A percentile compares a stretch with the other conserved stretches of the same genome.
These are phyloP conservation scores for Venturia aucupariae DNA, from an alignment of 2,329 filamentous ascomycete genomes.

Conservation along the genomic window DNA sequence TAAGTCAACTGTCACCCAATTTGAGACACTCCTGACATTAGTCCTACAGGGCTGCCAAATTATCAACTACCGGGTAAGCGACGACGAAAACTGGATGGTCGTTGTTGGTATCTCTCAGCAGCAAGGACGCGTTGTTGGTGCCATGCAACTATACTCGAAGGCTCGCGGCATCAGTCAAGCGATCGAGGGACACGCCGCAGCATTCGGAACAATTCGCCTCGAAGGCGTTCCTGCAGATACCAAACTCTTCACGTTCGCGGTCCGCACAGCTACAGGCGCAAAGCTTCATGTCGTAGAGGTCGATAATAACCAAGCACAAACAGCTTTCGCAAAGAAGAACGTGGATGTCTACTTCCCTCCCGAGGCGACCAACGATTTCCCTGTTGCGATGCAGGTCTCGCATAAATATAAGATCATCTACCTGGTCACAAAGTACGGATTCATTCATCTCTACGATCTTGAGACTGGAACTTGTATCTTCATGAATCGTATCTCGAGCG, in stretches of 20 bases:
- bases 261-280: slow-evolving; percentile 77
- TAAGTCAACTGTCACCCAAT: slow-evolving; percentile 38
- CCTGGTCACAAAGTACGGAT: slow-evolving; percentile 96
- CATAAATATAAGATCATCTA: slow-evolving; percentile 95
- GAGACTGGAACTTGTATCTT: slow-evolving; percentile 94
- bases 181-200: slow-evolving; percentile 93
- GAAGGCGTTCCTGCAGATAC: slow-evolving; percentile 86
- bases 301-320: slow-evolving; percentile 83
- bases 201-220: slow-evolving; percentile 80
- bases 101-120: slow-evolving; percentile 93
- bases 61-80: slow-evolving; percentile 97
- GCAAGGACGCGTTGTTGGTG: slow-evolving; percentile 85
- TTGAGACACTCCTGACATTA: slow-evolving; percentile 6
- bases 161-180: slow-evolving; percentile 95
- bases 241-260: slow-evolving; percentile 94
- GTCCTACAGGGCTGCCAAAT: slow-evolving; percentile 79
- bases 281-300: slow-evolving; percentile 98
- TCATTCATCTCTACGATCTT: slow-evolving; percentile 96
- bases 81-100: slow-evolving; percentile 96
- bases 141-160: slow-evolving; percentile 94
- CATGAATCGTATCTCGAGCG: slow-evolving; percentile 99
- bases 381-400: slow-evolving; percentile 94
- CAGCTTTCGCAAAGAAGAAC: slow-evolving; percentile 85
- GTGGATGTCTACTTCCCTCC: slow-evolving; percentile 97
- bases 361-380: slow-evolving; percentile 94